Evolutionary conservation across 108 stramenopile genomes (phyloP).

Genomic region (Parietichytrium sp.): DNA sequence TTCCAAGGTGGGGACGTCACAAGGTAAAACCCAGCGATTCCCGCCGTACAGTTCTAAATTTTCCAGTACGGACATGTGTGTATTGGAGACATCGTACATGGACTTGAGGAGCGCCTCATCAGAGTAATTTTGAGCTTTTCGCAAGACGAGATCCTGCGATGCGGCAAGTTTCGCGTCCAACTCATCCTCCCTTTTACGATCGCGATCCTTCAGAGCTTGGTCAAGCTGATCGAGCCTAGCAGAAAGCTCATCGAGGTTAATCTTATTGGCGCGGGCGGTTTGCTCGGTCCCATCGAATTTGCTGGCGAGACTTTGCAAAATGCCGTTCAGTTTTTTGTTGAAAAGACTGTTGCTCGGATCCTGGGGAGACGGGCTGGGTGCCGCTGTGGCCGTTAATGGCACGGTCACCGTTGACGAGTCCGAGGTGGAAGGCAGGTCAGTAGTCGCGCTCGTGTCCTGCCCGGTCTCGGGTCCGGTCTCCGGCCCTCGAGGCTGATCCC

Average conservation of each 20-base stretch:
- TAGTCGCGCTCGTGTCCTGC: no score
- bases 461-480: no score
- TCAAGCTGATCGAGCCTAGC: background rate
- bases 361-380: no score
- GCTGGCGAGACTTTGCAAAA: background rate
- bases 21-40: conserved; percentile 27
- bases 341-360: no score
- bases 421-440: no score
- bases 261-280: background rate
- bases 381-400: no score
- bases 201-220: background rate
- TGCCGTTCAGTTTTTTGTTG: no score
- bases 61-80: background rate
- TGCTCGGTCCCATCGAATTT: background rate
- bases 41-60: background rate
- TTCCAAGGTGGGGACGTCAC: background rate
- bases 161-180: background rate
- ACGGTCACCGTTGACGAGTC: no score
- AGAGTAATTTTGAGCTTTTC: background rate
- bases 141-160: background rate
- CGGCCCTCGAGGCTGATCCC: no score
- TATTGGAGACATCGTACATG: conserved; percentile 24
- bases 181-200: background rate
- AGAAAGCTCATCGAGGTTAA: background rate
- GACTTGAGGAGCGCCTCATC: background rate